Base-by-base conservation (phyloP, 352 stramenopile species). In the Phytophthora constricta region DNA sequence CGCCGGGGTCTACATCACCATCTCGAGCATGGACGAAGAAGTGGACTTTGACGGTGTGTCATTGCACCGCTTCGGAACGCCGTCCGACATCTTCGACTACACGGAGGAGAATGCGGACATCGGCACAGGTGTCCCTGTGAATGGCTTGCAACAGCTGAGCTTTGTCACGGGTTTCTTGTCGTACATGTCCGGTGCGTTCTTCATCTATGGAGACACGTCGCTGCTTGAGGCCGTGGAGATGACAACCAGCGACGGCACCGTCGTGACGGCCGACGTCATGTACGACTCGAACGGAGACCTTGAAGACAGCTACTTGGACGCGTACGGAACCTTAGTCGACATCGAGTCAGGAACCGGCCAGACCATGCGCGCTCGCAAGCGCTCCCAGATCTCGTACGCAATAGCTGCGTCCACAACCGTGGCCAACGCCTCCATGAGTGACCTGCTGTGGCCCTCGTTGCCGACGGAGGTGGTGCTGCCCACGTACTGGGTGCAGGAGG, bases 181-280 rank as follows among this genome's bases (percentile, higher is more conserved):
- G 34, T 93, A 85, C 63, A 65, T 93, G 48, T 93, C 86, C 50
- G 87, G 77, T 22, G 83, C 86, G 19, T 65, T 90, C 59, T 93
- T 80, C 59, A 59, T 93, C n/a, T 86, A 81, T 55, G 80, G 82
- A 3, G 67, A 91, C 64, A 63, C 63, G 22, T 77, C 75, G 22
- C 55, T 93, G 34, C 63, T 75, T 0, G 64, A 76, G 3, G 59
- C 28, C 11, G 75, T 93, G 17, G 59, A 81, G 45, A 84, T 93
- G 68, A 93, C 86, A 34, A 84, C 80, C 45, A 43, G 37, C 9
- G 59, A 93, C 49, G 85, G 85, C 37, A 73, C 68, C 7, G 33
- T 79, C 26, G 74, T 82, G 46, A 74, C 72, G 16, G n/a, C 58
- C 14, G 57, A 69, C 9, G n/a, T 57, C 62, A 70, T 93, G 37